A percentile compares a stretch with the other conserved stretches of the same genome.
phyloP scores from a whole-genome alignment of 2,329 filamentous ascomycete species.

The Aspergillus melleus region DNA sequence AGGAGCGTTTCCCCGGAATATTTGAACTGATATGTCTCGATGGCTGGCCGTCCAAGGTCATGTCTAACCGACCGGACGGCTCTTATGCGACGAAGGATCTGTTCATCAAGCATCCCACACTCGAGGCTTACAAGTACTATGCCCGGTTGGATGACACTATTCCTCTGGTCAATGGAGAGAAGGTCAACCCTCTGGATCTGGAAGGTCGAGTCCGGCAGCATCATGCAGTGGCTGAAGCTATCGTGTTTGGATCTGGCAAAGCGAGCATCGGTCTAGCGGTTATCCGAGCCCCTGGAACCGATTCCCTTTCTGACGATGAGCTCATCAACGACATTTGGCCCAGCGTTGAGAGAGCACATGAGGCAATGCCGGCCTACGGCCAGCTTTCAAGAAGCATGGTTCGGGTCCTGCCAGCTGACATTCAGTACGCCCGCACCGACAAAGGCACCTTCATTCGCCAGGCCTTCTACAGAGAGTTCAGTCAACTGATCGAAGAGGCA shows the following conservation, averaged over 20 bases:
- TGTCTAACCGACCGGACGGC: slow-evolving; percentile 48
- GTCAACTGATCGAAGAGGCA: slow-evolving; percentile 45
- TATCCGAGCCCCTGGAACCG: slow-evolving; percentile 50
- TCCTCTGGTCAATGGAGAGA: slow-evolving; percentile 52
- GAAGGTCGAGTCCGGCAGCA: slow-evolving; percentile 58
- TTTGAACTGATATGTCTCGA: slow-evolving; percentile 38
- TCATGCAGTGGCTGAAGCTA: slow-evolving; percentile 54
- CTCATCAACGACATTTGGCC: slow-evolving; percentile 53
- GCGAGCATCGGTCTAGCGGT: slow-evolving; percentile 56
- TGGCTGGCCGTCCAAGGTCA: slow-evolving; percentile 41
- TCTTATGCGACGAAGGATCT: slow-evolving; percentile 53
- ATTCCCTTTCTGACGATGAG: slow-evolving; percentile 44
- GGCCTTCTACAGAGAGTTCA: slow-evolving; percentile 51
- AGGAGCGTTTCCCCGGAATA: slow-evolving; percentile 36
- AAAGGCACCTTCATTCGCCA: slow-evolving; percentile 58
- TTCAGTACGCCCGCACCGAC: slow-evolving; percentile 53
- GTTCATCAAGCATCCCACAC: slow-evolving; percentile 47
- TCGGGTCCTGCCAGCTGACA: slow-evolving; percentile 47
- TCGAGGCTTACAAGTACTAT: slow-evolving; percentile 50
- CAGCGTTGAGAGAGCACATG: slow-evolving; percentile 53
- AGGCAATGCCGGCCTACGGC: slow-evolving; percentile 52
- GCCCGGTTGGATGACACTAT: slow-evolving; percentile 50
- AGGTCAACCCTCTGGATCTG: slow-evolving; percentile 49
- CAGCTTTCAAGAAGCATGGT: slow-evolving; percentile 57
- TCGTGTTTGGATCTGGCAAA: slow-evolving; percentile 58